A percentile compares a stretch with the other conserved stretches of the same genome.
phyloP scores from a whole-genome alignment of 139 green algal species.

The Volvox africanus region DNA sequence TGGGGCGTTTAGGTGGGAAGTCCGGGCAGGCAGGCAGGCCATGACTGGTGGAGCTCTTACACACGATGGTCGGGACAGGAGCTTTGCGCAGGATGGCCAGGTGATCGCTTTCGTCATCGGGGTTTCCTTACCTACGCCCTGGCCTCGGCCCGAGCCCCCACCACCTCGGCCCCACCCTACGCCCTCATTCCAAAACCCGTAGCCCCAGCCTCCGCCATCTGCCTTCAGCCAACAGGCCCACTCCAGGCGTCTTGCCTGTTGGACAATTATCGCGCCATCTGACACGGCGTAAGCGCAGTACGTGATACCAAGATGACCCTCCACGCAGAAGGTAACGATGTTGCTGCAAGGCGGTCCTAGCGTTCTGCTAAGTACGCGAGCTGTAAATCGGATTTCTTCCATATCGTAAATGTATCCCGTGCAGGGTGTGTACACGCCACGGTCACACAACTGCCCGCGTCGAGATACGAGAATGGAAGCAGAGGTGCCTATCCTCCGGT shows the following conservation, averaged over 20 bases:
- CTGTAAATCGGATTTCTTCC: conserved; percentile 5
- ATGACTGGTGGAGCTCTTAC: too few relatives aligned
- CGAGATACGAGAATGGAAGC: background rate
- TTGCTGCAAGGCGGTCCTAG: conserved; percentile 50
- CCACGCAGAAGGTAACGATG: conserved; percentile 51
- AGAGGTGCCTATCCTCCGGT: background rate
- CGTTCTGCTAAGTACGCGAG: conserved; percentile 29
- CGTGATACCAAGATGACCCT: conserved; percentile 32
- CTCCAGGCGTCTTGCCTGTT: conserved; percentile 49
- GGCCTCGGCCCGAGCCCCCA: too few relatives aligned
- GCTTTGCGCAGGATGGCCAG: too few relatives aligned
- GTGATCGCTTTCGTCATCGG: too few relatives aligned
- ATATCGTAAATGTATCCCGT: background rate
- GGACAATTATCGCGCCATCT: conserved; percentile 61
- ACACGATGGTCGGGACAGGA: too few relatives aligned
- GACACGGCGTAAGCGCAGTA: conserved; percentile 62
- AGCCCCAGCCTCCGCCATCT: background rate
- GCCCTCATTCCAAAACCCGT: background rate
- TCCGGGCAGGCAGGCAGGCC: too few relatives aligned
- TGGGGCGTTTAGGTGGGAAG: too few relatives aligned
- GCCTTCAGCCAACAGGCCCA: too few relatives aligned
- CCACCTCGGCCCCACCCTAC: background rate
- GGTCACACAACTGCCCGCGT: background rate
- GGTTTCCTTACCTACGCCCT: too few relatives aligned
- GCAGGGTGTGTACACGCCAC: background rate